phyloP scores from a whole-genome alignment of 2,329 filamentous ascomycete genomes.

The Aspergillus novofumigatus region DNA sequence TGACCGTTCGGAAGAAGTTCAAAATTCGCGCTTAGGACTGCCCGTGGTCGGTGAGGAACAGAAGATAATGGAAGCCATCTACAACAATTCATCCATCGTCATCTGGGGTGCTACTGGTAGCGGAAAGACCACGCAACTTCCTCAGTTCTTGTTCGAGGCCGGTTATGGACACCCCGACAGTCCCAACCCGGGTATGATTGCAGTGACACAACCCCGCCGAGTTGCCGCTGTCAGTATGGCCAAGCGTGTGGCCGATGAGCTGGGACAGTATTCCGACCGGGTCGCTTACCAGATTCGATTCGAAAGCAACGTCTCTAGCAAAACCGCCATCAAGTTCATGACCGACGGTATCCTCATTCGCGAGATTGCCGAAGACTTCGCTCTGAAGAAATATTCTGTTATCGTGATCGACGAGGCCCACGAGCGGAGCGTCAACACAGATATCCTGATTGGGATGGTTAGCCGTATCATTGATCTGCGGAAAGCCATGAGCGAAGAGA shows the following conservation, averaged over 20 bases:
- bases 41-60: conserved; percentile 95
- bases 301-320: conserved; percentile 72
- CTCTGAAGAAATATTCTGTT: conserved; percentile 82
- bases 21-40: conserved; percentile 71
- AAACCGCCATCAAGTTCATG: conserved; percentile 97
- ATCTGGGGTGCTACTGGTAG: conserved; percentile 94
- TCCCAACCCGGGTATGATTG: conserved; percentile 85
- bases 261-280: conserved; percentile 69
- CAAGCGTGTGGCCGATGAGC: conserved; percentile 79
- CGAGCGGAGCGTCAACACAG: conserved; percentile 94
- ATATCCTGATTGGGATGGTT: conserved; percentile 96
- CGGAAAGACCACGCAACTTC: conserved; percentile 95
- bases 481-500: conserved; percentile 67
- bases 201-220: conserved; percentile 87
- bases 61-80: conserved; percentile 94
- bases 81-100: conserved; percentile 84
- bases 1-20: conserved; percentile 66
- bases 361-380: conserved; percentile 85
- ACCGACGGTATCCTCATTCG: conserved; percentile 93
- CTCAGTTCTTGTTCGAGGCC: conserved; percentile 91
- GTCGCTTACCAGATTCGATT: conserved; percentile 96
- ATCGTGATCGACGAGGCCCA: conserved; percentile 97
- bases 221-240: conserved; percentile 97
- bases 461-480: conserved; percentile 86
- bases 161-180: conserved; percentile 78